These are phyloP conservation scores for Lyophyllum decastes DNA, from an alignment of 768 basidiomycete genomes.

Conservation along the genomic window DNA sequence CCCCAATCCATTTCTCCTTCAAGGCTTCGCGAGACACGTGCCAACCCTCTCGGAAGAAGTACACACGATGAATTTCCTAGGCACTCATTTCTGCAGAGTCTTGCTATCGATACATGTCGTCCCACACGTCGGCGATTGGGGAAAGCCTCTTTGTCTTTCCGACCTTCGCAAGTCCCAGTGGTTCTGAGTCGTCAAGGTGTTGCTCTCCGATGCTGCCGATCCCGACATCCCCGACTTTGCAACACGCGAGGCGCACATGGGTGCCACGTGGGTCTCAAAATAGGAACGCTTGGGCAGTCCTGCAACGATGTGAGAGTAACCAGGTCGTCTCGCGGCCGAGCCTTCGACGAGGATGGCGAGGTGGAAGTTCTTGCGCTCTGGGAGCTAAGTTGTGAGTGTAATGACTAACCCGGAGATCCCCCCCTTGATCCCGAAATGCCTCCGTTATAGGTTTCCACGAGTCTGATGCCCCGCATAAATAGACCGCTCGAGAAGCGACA, in stretches of 20 bases:
- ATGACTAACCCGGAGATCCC: conserved; percentile 39
- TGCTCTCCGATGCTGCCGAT: conserved; percentile 18
- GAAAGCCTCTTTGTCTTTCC: neutral
- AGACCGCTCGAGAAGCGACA: conserved; percentile 31
- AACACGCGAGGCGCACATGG: conserved; percentile 34
- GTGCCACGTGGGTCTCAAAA: conserved; percentile 32
- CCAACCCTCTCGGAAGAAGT: neutral
- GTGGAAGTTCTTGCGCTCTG: conserved; percentile 9
- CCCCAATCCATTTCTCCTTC: neutral
- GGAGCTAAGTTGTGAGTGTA: conserved; percentile 13
- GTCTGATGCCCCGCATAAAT: conserved; percentile 35
- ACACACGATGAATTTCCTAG: neutral
- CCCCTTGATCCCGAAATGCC: conserved; percentile 40
- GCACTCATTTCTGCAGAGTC: neutral
- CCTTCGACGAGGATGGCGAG: conserved; percentile 8
- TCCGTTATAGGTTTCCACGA: conserved; percentile 39
- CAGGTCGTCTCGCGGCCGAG: conserved; percentile 4
- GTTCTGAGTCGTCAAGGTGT: conserved; percentile 17
- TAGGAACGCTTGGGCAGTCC: neutral
- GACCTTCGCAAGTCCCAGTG: neutral
- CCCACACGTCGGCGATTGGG: neutral
- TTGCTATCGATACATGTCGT: neutral
- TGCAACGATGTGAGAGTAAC: neutral
- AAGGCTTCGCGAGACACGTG: neutral
- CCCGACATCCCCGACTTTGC: conserved; percentile 8